A percentile compares a stretch with the other conserved stretches of the same genome.
Conservation (phyloP, 257 asterid genomes). For the Linderniella brevidens region DNA sequence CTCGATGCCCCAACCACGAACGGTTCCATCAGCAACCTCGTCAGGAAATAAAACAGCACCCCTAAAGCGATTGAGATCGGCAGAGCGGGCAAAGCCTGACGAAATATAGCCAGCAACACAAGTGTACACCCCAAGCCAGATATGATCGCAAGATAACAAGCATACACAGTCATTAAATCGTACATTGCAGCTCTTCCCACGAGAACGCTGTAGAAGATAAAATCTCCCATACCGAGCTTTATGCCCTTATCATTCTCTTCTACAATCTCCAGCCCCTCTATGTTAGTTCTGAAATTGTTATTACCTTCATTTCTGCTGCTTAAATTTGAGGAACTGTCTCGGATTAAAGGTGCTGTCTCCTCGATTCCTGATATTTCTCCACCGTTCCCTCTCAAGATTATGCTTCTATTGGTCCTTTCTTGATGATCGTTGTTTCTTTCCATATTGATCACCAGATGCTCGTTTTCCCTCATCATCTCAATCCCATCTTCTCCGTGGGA, state of each 20-base stretch:
- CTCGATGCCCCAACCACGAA: constrained; percentile 82
- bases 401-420: too few relatives aligned
- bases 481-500: too few relatives aligned
- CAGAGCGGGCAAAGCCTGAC: constrained; percentile 87
- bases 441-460: too few relatives aligned
- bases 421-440: too few relatives aligned
- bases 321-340: too few relatives aligned
- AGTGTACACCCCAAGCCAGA: constrained; percentile 90
- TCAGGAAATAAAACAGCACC: constrained; percentile 75
- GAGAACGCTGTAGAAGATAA: constrained; percentile 79
- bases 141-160: constrained; percentile 93
- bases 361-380: too few relatives aligned
- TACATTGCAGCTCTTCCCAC: constrained; percentile 98
- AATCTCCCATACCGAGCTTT: constrained; percentile 92
- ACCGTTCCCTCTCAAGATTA: too few relatives aligned
- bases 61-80: constrained; percentile 84
- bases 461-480: too few relatives aligned
- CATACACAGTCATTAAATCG: constrained; percentile 93
- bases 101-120: constrained; percentile 67
- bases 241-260: constrained; percentile 36
- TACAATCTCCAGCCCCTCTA: constrained; percentile 17
- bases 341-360: too few relatives aligned
- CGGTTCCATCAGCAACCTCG: constrained; percentile 84
- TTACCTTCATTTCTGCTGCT: constrained; percentile 13
- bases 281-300: too few relatives aligned